A percentile compares a stretch with the other conserved stretches of the same genome.
phyloP scores from a whole-genome alignment of 495 filamentous ascomycete species.

The Wilcoxina mikolae region DNA sequence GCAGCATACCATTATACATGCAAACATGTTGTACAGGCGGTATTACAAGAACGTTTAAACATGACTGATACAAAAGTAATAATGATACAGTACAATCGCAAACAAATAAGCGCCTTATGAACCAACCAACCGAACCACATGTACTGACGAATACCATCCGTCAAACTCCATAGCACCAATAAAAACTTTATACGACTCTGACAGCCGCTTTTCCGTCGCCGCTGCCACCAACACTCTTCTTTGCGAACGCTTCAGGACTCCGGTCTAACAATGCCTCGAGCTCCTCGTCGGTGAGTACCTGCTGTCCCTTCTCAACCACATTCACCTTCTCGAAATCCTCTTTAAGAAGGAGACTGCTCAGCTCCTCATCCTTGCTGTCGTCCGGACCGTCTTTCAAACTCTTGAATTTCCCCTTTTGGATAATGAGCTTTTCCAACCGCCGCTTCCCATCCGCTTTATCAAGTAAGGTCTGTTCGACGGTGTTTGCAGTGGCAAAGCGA shows the following conservation, averaged over 20 bases:
- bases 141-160: no score
- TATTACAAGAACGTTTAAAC: no score
- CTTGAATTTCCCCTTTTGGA: constrained; percentile 71
- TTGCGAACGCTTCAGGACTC: constrained; percentile 68
- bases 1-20: no score
- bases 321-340: constrained; percentile 46
- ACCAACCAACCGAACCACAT: no score
- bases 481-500: constrained; percentile 81
- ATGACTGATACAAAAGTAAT: no score
- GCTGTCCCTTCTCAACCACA: constrained; percentile 39
- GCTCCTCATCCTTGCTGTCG: constrained; percentile 41
- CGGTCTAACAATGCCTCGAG: constrained; percentile 67
- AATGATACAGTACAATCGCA: no score
- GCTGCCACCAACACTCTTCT: constrained; percentile 46
- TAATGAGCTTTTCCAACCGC: constrained; percentile 85
- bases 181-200: constrained; percentile 58
- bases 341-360: constrained; percentile 45
- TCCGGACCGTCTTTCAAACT: constrained; percentile 36
- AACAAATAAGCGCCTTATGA: no score
- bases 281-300: constrained; percentile 63
- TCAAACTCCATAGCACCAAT: constrained; percentile 34
- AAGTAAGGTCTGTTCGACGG: constrained; percentile 78
- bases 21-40: no score
- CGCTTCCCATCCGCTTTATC: constrained; percentile 84
- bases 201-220: constrained; percentile 51